Conservation (phyloP, 768 basidiomycete genomes). For the Tylopilus balloui region DNA sequence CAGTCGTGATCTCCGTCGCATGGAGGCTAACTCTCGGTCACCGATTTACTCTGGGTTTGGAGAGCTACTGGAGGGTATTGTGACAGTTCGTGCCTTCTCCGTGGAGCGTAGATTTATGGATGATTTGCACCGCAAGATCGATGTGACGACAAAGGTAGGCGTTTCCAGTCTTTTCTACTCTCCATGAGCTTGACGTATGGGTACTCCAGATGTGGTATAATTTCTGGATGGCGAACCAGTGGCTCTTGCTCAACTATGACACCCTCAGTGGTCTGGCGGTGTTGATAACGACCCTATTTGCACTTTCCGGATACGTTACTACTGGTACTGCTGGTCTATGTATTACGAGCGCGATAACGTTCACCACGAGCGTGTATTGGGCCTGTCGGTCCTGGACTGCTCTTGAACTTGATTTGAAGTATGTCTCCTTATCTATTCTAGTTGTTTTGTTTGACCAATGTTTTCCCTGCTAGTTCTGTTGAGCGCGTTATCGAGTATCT, state of each 20-base stretch:
- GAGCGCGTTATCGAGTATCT: constrained; percentile 92
- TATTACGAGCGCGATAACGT: constrained; percentile 71
- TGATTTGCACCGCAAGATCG: constrained; percentile 67
- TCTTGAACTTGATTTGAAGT: constrained; percentile 76
- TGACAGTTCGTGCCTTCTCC: constrained; percentile 90
- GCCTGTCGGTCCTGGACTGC: constrained; percentile 47
- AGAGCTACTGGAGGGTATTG: constrained; percentile 81
- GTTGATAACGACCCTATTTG: constrained; percentile 70
- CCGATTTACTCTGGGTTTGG: constrained; percentile 83
- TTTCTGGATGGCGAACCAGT: constrained; percentile 88
- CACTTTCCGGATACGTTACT: constrained; percentile 55
- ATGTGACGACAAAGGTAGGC: constrained; percentile 68
- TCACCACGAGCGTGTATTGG: constrained; percentile 51
- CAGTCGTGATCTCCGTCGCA: constrained; percentile 78
- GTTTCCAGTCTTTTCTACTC: background rate
- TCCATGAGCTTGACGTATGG: background rate
- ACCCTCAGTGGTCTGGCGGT: constrained; percentile 68
- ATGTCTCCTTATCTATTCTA: constrained; percentile 24
- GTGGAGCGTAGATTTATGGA: constrained; percentile 76
- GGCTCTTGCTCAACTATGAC: constrained; percentile 84
- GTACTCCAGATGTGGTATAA: constrained; percentile 67
- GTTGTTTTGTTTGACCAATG: constrained; percentile 5
- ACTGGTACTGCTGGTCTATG: constrained; percentile 66
- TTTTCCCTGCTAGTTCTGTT: constrained; percentile 53
- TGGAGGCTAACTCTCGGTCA: constrained; percentile 85